Evolutionary conservation across 805 yeast species (phyloP).

Genomic region (Metschnikowia orientalis): DNA sequence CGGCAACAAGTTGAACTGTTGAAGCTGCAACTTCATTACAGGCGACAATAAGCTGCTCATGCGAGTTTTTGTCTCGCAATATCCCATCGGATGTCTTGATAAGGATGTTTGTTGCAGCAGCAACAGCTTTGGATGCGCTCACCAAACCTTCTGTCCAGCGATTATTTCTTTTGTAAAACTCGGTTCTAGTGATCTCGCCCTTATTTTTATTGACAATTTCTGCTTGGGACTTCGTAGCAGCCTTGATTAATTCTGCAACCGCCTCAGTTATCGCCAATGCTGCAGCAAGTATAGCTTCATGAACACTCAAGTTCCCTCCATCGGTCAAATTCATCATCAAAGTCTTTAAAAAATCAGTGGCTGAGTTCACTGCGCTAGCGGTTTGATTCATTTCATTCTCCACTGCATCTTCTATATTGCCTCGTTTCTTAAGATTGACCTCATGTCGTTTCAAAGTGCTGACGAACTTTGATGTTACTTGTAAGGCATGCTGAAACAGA

Average conservation of each 20-base stretch:
- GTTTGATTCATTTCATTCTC: slow-evolving; percentile 71
- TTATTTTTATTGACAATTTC: slow-evolving; percentile 73
- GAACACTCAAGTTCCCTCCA: slow-evolving; percentile 60
- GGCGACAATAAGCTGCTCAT: slow-evolving; percentile 83
- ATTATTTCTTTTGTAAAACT: slow-evolving; percentile 80
- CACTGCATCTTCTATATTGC: slow-evolving; percentile 66
- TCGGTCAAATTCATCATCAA: slow-evolving; percentile 52
- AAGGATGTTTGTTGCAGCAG: slow-evolving; percentile 73
- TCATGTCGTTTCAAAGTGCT: slow-evolving; percentile 45
- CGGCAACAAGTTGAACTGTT: slow-evolving; percentile 88
- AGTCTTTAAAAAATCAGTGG: slow-evolving; percentile 54
- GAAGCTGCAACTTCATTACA: slow-evolving; percentile 91
- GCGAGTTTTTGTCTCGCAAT: slow-evolving; percentile 55
- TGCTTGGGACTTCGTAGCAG: slow-evolving; percentile 75
- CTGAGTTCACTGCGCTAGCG: slow-evolving; percentile 62
- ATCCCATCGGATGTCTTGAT: slow-evolving; percentile 88
- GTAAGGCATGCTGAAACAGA: slow-evolving; percentile 67
- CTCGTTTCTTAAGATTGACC: slow-evolving; percentile 28
- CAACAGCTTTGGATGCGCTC: slow-evolving; percentile 85
- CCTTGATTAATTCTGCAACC: slow-evolving; percentile 61
- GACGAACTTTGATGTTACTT: slow-evolving; percentile 49
- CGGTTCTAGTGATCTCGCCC: slow-evolving; percentile 62
- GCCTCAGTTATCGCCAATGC: slow-evolving; percentile 80
- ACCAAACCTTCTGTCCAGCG: slow-evolving; percentile 93
- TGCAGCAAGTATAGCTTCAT: slow-evolving; percentile 70